phyloP scores from a whole-genome alignment of 768 basidiomycete genomes.

The Rhodosporidiobolus odoratus region DNA sequence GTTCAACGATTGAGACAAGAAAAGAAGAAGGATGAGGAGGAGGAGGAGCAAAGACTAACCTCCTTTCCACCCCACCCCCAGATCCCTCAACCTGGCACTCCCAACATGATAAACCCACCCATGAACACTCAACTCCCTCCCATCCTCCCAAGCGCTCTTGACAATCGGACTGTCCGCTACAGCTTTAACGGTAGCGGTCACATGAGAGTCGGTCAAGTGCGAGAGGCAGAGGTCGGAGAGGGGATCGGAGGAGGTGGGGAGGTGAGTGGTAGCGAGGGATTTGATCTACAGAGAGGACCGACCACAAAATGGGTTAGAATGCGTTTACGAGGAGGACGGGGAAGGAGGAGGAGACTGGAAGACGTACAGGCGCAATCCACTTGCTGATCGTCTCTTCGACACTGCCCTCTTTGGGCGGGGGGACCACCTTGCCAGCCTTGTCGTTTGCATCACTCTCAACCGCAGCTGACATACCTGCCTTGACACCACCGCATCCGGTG shows the following conservation, averaged over 20 bases:
- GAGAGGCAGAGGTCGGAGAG: slow-evolving; percentile 22
- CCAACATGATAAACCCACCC: slow-evolving; percentile 39
- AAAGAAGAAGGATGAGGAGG: background rate
- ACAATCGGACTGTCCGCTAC: slow-evolving; percentile 22
- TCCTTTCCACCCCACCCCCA: slow-evolving; percentile 34
- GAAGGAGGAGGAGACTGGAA: background rate
- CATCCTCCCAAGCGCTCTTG: slow-evolving; percentile 29
- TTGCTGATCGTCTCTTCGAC: slow-evolving; percentile 28
- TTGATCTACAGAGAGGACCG: slow-evolving; percentile 31
- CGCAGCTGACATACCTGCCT: slow-evolving; percentile 33
- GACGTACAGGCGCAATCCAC: slow-evolving; percentile 37
- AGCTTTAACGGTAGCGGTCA: slow-evolving; percentile 23
- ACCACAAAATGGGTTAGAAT: background rate
- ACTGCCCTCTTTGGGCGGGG: slow-evolving; percentile 4
- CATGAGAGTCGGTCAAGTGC: slow-evolving; percentile 32
- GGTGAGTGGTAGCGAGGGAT: slow-evolving; percentile 19
- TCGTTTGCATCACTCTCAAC: slow-evolving; percentile 1
- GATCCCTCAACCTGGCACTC: slow-evolving; percentile 32
- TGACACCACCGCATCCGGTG: slow-evolving; percentile 37
- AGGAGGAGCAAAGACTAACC: background rate
- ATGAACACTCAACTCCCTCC: slow-evolving; percentile 29
- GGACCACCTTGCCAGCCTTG: background rate
- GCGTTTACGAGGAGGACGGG: background rate
- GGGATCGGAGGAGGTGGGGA: background rate
- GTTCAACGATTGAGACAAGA: background rate